Base-by-base conservation (phyloP, 257 asterid genomes). In the Nicotiana tabacum region DNA sequence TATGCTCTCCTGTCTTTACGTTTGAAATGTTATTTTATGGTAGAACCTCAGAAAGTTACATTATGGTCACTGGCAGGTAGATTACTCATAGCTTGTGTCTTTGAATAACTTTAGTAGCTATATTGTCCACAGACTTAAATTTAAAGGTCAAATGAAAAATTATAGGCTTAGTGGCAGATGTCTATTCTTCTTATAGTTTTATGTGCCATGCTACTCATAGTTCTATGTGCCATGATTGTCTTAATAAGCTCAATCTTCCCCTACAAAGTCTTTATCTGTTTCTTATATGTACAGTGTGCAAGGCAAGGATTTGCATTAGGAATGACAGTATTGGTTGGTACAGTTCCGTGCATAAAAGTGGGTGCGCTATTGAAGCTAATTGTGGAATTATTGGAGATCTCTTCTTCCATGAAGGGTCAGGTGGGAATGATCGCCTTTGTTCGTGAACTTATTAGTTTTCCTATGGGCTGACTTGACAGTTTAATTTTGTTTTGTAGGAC, bases 391-490 rank as follows among this genome's bases (percentile, higher is more conserved):
- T 88, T 96, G 92, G 98, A 96, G 89, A 89, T 93, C 85, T 65
- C 92, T 85, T 91, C 98, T 85, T 92, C 98, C 84, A 91, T 94
- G 99, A 94, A 91, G 93, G 99, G 98, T 68, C 98, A 93, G 98
- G 99, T 96, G 82, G 85, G 97, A 88, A 64, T 67, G 65, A 43
- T 83, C 60, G 4, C 29, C 43, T 76, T 76, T 53, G 58, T 13
- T 51, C 2, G 64, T 27, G 46, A 74, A 24, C 27, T 58, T 48
- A 0, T 15, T 15, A 15, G 24, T 3, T 48, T 15, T 51, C 21
- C 53, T 76, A 51, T 51, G 64, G 80, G 21, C 64, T 27, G 80
- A 27, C 80, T 27, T 32, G 27, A 76, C 83, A n/a, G 30, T 37
- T 83, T 82, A n/a, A 30, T 77, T 67, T 86, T 87, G 83, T 81